Conservation (phyloP, 208 protist genomes). For the Herpetomonas samuelpessoai region DNA sequence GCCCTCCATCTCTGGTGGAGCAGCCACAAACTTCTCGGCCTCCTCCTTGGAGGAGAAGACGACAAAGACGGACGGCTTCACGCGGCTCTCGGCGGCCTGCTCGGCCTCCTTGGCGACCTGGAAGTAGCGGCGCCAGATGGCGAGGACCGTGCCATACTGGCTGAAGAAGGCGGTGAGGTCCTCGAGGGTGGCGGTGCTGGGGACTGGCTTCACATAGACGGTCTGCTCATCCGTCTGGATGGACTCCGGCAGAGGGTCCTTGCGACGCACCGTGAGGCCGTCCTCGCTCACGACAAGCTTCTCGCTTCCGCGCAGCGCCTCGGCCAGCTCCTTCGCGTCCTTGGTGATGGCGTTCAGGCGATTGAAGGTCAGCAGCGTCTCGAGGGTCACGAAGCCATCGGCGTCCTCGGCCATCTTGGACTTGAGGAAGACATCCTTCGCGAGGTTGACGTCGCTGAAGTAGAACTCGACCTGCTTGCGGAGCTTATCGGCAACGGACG, state of each 20-base stretch:
- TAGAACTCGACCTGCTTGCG: slow-evolving; percentile 89
- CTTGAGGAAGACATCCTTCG: slow-evolving; percentile 88
- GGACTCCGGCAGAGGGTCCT: slow-evolving; percentile 74
- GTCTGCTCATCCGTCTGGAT: slow-evolving; percentile 87
- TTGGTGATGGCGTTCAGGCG: slow-evolving; percentile 75
- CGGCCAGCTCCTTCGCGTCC: slow-evolving; percentile 61
- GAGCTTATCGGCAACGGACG: slow-evolving; percentile 44
- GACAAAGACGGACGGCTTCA: slow-evolving; percentile 85
- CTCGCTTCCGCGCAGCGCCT: slow-evolving; percentile 55
- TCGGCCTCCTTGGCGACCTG: slow-evolving; percentile 54
- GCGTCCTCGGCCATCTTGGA: slow-evolving; percentile 84
- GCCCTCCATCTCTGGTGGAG: slow-evolving; percentile 60
- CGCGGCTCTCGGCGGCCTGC: slow-evolving; percentile 34
- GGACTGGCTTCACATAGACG: slow-evolving; percentile 84
- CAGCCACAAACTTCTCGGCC: slow-evolving; percentile 58
- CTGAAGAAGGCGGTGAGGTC: slow-evolving; percentile 77
- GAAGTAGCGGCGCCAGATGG: slow-evolving; percentile 86
- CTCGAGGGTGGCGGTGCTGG: slow-evolving; percentile 66
- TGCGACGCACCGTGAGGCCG: slow-evolving; percentile 70
- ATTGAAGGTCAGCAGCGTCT: slow-evolving; percentile 86
- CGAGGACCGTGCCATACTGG: slow-evolving; percentile 67
- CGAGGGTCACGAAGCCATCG: slow-evolving; percentile 76
- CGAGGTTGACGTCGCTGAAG: slow-evolving; percentile 91
- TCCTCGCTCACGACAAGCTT: slow-evolving; percentile 64
- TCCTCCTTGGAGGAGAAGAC: slow-evolving; percentile 69